Percentiles rank a stretch among this genome's conserved stretches.
phyloP scores from a whole-genome alignment of 805 yeast genomes.

The Wickerhamomyces tratensis region DNA sequence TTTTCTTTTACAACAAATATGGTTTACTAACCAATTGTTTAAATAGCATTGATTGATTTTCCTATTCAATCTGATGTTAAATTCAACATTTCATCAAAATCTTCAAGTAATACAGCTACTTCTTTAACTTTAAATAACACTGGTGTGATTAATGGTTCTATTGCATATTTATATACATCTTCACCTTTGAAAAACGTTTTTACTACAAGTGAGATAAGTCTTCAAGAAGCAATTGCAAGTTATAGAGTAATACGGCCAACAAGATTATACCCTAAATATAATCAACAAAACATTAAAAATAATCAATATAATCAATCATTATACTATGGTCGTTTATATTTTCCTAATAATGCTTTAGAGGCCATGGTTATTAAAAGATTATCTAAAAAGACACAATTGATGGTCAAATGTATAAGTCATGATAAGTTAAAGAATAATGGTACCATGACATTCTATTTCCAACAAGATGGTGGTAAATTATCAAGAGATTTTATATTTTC shows the following conservation, averaged over 20 bases:
- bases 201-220: constrained; percentile 40
- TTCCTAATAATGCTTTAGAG: constrained; percentile 81
- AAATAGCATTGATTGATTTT: constrained; percentile 55
- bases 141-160: constrained; percentile 64
- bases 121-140: constrained; percentile 60
- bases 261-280: constrained; percentile 11
- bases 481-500: constrained; percentile 73
- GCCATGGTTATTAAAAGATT: constrained; percentile 73
- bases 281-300: constrained; percentile 5
- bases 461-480: constrained; percentile 51
- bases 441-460: constrained; percentile 59
- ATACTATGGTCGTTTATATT: constrained; percentile 77
- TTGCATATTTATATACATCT: constrained; percentile 74
- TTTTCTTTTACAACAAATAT: no score
- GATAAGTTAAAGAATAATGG: constrained; percentile 43
- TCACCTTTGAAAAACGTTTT: constrained; percentile 40
- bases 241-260: constrained; percentile 49
- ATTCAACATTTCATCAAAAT: constrained; percentile 58
- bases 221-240: constrained; percentile 64
- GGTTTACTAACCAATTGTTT: background rate
- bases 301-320: constrained; percentile 28
- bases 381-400: constrained; percentile 48
- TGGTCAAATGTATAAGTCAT: constrained; percentile 69
- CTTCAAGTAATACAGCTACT: constrained; percentile 62
- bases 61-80: constrained; percentile 57